Conservation (phyloP, 2,329 filamentous ascomycete species). For the Penicillium sumatraense region DNA sequence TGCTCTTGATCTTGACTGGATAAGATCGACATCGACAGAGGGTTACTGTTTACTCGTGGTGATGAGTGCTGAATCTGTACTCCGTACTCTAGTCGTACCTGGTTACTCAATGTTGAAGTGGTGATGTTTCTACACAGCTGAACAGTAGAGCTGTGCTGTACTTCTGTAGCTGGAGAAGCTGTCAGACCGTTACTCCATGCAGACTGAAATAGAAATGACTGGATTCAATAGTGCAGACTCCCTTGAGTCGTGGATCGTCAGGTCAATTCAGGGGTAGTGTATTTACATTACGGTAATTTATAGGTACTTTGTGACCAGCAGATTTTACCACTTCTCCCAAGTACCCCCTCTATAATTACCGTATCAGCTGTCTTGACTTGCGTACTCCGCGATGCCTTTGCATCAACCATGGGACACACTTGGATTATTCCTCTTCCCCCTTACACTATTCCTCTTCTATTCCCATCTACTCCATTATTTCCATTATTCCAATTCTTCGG, state of each 20-base stretch:
- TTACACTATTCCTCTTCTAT: neutral
- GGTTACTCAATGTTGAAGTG: no score
- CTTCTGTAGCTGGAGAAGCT: neutral
- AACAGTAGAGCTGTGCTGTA: no score
- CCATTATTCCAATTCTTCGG: no score
- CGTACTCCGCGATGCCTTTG: neutral
- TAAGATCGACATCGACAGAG: no score
- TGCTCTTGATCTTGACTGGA: no score
- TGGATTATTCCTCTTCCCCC: neutral
- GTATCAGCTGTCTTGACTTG: neutral
- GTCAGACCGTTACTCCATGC: neutral
- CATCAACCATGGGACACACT: neutral
- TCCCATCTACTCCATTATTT: neutral
- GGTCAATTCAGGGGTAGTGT: constrained; percentile 9
- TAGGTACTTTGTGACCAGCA: neutral
- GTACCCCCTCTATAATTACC: neutral
- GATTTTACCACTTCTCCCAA: neutral
- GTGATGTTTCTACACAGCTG: no score
- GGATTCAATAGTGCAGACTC: constrained; percentile 9
- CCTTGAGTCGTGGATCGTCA: constrained; percentile 11
- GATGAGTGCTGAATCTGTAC: no score
- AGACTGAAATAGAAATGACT: constrained; percentile 17
- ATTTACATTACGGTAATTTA: neutral
- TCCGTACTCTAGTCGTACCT: no score
- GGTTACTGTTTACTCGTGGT: no score